A percentile compares a stretch with the other conserved stretches of the same genome.
phyloP scores from a whole-genome alignment of 495 filamentous ascomycete genomes.

The Tuber umbilicatum region DNA sequence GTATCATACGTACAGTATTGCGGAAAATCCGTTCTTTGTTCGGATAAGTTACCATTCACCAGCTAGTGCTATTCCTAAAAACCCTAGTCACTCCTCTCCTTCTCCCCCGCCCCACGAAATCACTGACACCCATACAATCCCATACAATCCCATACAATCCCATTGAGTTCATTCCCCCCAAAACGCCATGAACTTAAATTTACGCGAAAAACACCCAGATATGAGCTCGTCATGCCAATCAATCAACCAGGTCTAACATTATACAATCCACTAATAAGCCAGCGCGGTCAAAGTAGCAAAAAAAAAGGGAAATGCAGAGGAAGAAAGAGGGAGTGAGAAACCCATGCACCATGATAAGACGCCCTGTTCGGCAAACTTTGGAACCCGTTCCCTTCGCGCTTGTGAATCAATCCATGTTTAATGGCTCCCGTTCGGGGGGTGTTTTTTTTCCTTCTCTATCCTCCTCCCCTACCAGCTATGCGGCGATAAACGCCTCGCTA shows the following conservation, averaged over 20 bases:
- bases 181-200: background rate
- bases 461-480: background rate
- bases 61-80: background rate
- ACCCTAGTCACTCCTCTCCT: no score
- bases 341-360: background rate
- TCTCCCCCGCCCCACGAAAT: no score
- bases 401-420: conserved; percentile 11
- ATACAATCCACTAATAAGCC: background rate
- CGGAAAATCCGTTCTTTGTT: background rate
- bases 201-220: background rate
- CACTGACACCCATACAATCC: background rate
- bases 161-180: background rate
- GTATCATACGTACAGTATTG: no score
- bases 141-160: background rate
- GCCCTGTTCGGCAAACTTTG: conserved; percentile 13
- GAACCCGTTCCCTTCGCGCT: conserved; percentile 12
- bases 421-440: background rate
- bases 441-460: no score
- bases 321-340: background rate
- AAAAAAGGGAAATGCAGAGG: background rate
- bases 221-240: conserved; percentile 8
- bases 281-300: background rate
- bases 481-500: no score
- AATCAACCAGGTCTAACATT: background rate
- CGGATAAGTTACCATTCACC: background rate